Conservation (phyloP, 257 asterid genomes). For the Nicotiana noctiflora region DNA sequence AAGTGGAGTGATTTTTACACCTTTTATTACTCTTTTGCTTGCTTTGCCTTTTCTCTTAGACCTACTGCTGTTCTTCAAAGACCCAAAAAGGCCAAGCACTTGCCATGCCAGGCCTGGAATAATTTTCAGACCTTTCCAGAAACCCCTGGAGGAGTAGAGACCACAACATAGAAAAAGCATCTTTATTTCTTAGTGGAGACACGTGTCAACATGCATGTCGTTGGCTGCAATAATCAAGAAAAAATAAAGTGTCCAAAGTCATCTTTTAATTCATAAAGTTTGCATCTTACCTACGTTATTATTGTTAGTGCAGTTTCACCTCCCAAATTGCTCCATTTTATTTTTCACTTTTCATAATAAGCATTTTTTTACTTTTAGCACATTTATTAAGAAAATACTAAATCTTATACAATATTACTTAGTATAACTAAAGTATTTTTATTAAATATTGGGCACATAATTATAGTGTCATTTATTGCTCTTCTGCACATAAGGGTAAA, state of each 20-base stretch:
- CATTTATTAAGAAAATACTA: too few species aligned
- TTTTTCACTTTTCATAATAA: too few species aligned
- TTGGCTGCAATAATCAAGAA: neutral
- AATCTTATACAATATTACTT: too few species aligned
- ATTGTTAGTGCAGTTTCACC: neutral
- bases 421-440: too few species aligned
- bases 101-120: neutral
- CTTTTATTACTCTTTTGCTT: neutral
- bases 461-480: too few species aligned
- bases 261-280: neutral
- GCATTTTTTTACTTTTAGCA: too few species aligned
- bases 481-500: too few species aligned
- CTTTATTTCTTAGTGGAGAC: neutral
- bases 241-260: neutral
- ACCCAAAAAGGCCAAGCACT: neutral
- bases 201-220: neutral
- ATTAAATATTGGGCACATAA: too few species aligned
- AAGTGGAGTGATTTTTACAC: neutral
- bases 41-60: neutral
- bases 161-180: slow-evolving; percentile 3
- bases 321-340: too few species aligned
- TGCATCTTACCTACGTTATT: too few species aligned
- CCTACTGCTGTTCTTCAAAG: neutral
- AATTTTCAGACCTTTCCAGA: neutral
- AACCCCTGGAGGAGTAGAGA: neutral